A percentile compares a stretch with the other conserved stretches of the same genome.
Evolutionary conservation across 768 basidiomycete genomes (phyloP).

Genomic region (Termitomyces sp.): DNA sequence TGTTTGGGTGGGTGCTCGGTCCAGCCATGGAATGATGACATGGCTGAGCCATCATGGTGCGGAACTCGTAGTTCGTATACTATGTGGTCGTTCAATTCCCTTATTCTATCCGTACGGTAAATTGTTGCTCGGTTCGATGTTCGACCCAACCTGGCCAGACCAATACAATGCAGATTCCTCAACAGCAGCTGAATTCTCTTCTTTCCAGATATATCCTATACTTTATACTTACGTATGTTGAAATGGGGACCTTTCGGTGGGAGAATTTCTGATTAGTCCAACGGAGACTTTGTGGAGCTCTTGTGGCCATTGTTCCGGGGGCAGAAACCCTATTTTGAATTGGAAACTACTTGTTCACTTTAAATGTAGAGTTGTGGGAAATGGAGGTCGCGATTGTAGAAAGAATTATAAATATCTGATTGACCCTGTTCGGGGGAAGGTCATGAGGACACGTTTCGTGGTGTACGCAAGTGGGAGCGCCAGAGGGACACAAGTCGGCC

Average conservation of each 20-base stretch:
- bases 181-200: no score
- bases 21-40: background rate
- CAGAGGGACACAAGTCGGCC: constrained; percentile 18
- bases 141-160: background rate
- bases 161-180: no score
- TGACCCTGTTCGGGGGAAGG: background rate
- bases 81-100: background rate
- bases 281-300: no score
- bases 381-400: background rate
- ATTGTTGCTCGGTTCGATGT: background rate
- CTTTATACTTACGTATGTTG: no score
- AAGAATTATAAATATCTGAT: constrained; percentile 4
- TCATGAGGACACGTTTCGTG: constrained; percentile 14
- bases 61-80: no score
- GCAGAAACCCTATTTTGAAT: background rate
- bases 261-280: no score
- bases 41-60: background rate
- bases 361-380: background rate
- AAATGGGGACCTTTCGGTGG: no score
- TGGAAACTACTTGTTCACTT: background rate
- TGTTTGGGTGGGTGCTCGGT: no score
- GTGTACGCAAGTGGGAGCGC: constrained; percentile 10
- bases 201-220: no score
- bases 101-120: background rate
- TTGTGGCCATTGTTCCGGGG: background rate